phyloP scores from a whole-genome alignment of 1,284 basidiomycete genomes.

The Malassezia vespertilionis region DNA sequence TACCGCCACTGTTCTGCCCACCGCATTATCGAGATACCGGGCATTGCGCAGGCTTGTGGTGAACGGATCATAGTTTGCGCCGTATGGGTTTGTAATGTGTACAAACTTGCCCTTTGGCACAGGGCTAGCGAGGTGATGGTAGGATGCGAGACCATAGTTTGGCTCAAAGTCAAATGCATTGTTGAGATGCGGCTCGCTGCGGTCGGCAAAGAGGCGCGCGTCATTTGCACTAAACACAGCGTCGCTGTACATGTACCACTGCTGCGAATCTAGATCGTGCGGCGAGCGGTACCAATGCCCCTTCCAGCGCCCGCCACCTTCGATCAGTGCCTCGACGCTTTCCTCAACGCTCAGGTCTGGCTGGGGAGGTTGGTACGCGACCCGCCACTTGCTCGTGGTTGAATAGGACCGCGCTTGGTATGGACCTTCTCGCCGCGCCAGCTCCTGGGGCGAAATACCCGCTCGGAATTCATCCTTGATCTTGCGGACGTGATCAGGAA shows the following conservation, averaged over 20 bases:
- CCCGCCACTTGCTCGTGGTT: constrained; percentile 73
- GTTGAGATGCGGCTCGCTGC: not conserved
- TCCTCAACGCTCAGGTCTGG: constrained; percentile 60
- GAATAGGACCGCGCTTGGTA: constrained; percentile 61
- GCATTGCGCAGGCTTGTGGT: constrained; percentile 53
- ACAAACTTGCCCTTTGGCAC: not conserved
- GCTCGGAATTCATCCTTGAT: constrained; percentile 51
- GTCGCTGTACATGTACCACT: constrained; percentile 31
- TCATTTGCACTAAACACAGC: constrained; percentile 44
- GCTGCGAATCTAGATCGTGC: constrained; percentile 29
- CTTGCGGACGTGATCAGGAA: constrained; percentile 72
- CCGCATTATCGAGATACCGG: constrained; percentile 33
- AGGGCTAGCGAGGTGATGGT: not conserved
- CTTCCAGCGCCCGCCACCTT: constrained; percentile 56
- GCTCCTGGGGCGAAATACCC: constrained; percentile 48
- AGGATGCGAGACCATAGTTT: not conserved
- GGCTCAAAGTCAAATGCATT: not conserved
- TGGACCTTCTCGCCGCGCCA: constrained; percentile 41
- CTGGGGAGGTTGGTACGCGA: constrained; percentile 63
- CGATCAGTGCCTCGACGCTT: constrained; percentile 80
- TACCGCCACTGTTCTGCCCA: constrained; percentile 82
- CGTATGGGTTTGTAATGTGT: constrained; percentile 7
- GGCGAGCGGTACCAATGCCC: constrained; percentile 51
- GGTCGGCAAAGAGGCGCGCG: constrained; percentile 24
- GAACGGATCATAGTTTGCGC: not conserved